Conservation (phyloP, 352 stramenopile species). For the Phytophthora litchii region DNA sequence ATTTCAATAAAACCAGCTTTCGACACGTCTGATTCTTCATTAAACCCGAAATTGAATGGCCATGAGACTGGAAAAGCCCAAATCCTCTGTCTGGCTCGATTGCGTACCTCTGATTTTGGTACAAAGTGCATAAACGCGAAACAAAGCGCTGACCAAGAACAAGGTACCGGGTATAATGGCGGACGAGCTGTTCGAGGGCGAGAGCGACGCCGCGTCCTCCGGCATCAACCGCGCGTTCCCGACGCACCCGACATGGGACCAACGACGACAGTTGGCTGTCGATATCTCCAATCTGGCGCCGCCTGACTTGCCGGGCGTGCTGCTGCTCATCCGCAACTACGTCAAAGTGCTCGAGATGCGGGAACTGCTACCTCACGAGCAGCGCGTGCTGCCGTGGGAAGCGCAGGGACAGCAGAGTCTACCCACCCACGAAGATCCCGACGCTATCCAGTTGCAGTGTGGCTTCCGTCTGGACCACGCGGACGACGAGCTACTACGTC, state of each 20-base stretch:
- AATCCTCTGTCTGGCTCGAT: slow-evolving; percentile 18
- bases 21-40: too few species aligned
- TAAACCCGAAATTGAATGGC: too few species aligned
- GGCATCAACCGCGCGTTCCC: slow-evolving; percentile 22
- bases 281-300: slow-evolving; percentile 77
- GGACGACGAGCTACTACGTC: slow-evolving; percentile 51
- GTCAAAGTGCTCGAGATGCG: slow-evolving; percentile 37
- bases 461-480: slow-evolving; percentile 68
- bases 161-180: slow-evolving; percentile 21
- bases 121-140: slow-evolving; percentile 8
- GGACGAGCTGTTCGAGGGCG: slow-evolving; percentile 35
- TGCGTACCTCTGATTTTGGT: slow-evolving; percentile 8
- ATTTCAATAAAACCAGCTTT: background rate
- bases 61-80: background rate
- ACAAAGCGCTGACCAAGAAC: background rate
- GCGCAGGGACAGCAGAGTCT: slow-evolving; percentile 11
- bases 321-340: slow-evolving; percentile 65
- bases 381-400: slow-evolving; percentile 33
- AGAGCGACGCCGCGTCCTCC: slow-evolving; percentile 27
- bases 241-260: slow-evolving; percentile 65
- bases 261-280: slow-evolving; percentile 58
- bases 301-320: slow-evolving; percentile 65
- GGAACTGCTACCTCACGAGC: slow-evolving; percentile 28
- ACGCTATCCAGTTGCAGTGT: slow-evolving; percentile 59
- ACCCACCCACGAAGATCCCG: slow-evolving; percentile 3